Base-by-base conservation (phyloP, 1,284 basidiomycete genomes). In the Ceratobasidium sp. region DNA sequence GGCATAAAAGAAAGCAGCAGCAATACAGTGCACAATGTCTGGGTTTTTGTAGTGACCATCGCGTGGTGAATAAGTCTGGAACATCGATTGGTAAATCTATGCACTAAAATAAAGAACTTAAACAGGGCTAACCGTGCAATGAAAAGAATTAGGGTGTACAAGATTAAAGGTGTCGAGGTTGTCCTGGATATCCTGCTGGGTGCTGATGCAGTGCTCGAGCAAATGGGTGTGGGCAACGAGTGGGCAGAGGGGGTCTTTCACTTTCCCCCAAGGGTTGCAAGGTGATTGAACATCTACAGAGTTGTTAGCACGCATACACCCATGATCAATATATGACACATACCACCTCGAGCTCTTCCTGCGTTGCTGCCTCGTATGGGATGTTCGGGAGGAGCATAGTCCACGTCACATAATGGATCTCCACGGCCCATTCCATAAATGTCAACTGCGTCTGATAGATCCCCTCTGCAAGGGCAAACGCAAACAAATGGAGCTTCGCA, bases 271-370 rank as follows among this genome's bases (percentile, higher is more conserved):
- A 66, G 36, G 0, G 63, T 66, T 12, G 64, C 44, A 3, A 67
- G n/a, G 21, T 67, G 44, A n/a, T 67, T 67, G 1, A 67, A 51
- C 28, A 67, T n/a, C 64, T 64, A n/a, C n/a, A 11, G 3, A 18
- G 21, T 14, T 48, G n/a, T 53, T 14, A 53, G 49, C 21, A 14
- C 21, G 30, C 8, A 40, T 40, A 23, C 33, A 16, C 8, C 1
- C 14, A 16, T 3, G n/a, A 16, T 64, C 3, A 1, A 28, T 25
- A 38, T 38, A 9, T n/a, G 1, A 6, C 1, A 67, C 64, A 16
- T 28, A 67, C 64, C 3, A 67, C 48, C 56, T 67, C 51, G 33
- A 67, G 53, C 25, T 42, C 40, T 1, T 2, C 23, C 12, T 40
- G 6, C 7, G 51, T 44, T 21, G 53, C 51, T 6, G 30, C 53